Evolutionary conservation across 352 stramenopile genomes (phyloP).

Genomic region (Halophytophthora batemanensis): DNA sequence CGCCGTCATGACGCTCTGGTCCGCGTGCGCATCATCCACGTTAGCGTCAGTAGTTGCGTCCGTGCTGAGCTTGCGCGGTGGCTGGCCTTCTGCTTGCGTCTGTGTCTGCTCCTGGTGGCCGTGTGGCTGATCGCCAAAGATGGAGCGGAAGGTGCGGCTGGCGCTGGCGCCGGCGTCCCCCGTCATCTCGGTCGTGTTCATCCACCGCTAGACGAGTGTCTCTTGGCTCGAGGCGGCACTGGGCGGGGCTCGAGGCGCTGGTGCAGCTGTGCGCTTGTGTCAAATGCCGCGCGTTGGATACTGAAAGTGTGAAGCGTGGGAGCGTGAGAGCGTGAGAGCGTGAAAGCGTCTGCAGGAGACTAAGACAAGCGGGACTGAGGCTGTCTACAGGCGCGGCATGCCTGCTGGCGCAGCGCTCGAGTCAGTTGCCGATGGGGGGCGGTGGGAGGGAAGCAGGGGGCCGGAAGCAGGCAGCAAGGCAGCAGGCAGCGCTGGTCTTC

Average conservation of each 20-base stretch:
- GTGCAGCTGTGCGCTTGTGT: no score
- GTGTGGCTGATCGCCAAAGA: conserved; percentile 37
- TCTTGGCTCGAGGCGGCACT: conserved; percentile 8
- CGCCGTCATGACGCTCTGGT: conserved; percentile 13
- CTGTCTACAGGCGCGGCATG: conserved; percentile 38
- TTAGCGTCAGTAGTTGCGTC: no score
- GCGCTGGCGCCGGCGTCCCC: conserved; percentile 40
- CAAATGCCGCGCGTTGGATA: no score
- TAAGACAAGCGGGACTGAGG: no score
- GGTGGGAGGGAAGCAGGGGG: no score
- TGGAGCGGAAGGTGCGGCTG: conserved; percentile 70
- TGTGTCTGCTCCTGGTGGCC: neutral
- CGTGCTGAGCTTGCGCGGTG: conserved; percentile 7
- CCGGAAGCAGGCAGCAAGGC: no score
- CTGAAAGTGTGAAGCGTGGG: no score
- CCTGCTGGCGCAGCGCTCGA: conserved; percentile 18
- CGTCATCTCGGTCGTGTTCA: conserved; percentile 41
- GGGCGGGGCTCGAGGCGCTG: neutral
- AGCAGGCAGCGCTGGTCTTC: no score
- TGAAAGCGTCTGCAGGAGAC: no score
- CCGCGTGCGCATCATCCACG: no score
- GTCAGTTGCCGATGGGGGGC: no score
- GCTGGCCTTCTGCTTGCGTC: conserved; percentile 16
- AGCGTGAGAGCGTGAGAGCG: no score
- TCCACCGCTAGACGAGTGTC: conserved; percentile 14